Evolutionary conservation across 2,329 filamentous ascomycete species (phyloP).

Genomic region (Fusarium cicatricum): DNA sequence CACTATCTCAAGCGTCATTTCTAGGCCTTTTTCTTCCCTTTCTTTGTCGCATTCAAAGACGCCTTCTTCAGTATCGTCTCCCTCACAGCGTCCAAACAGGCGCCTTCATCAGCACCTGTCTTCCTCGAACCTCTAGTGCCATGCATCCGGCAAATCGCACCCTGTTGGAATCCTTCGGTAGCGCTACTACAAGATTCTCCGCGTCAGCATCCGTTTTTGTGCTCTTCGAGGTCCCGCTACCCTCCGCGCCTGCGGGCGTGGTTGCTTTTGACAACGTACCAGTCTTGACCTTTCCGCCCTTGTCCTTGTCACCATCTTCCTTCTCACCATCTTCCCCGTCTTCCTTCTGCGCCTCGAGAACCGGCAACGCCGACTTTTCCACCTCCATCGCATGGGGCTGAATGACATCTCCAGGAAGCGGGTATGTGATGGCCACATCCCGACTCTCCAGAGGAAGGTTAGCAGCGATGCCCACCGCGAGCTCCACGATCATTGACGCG

Average conservation of each 20-base stretch:
- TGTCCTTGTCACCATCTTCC: slow-evolving; percentile 53
- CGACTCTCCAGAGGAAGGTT: slow-evolving; percentile 91
- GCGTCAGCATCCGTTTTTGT: slow-evolving; percentile 51
- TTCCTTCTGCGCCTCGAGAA: slow-evolving; percentile 59
- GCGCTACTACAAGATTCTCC: slow-evolving; percentile 45
- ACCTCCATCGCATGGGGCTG: slow-evolving; percentile 83
- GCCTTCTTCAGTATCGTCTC: not conserved
- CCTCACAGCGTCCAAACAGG: slow-evolving; percentile 70
- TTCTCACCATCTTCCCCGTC: slow-evolving; percentile 54
- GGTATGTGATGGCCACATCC: slow-evolving; percentile 88
- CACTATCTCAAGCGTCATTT: not conserved
- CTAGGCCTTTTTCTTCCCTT: slow-evolving; percentile 9
- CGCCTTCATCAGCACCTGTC: slow-evolving; percentile 78
- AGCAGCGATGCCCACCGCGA: slow-evolving; percentile 84
- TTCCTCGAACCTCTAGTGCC: slow-evolving; percentile 76
- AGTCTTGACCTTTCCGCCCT: slow-evolving; percentile 56
- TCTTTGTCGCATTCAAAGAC: not conserved
- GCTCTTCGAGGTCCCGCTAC: slow-evolving; percentile 43
- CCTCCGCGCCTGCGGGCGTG: slow-evolving; percentile 27
- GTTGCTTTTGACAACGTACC: slow-evolving; percentile 51
- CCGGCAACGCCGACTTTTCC: slow-evolving; percentile 75
- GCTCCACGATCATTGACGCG: slow-evolving; percentile 90
- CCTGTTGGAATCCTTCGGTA: slow-evolving; percentile 59
- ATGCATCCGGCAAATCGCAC: slow-evolving; percentile 81
- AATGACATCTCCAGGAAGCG: slow-evolving; percentile 77